Evolutionary conservation across 352 stramenopile species (phyloP), one percentile per base, ranked within the genome.

Genomic region (Pelagophyceae sp.): DNA sequence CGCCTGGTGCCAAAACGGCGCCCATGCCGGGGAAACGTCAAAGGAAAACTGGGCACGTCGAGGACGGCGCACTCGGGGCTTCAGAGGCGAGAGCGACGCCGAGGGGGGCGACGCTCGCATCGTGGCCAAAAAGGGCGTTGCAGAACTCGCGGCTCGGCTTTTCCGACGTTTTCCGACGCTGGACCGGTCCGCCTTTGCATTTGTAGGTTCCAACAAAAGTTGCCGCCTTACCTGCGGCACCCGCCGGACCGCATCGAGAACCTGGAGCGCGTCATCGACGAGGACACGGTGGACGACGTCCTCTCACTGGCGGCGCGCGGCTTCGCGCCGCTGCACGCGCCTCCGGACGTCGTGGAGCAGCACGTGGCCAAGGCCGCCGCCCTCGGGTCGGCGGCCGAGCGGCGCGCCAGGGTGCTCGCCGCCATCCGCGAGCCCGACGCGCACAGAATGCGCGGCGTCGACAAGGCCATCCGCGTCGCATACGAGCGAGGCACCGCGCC

Each of bases 151-250:
- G n/a, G n/a, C n/a, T n/a, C n/a, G n/a, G n/a, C n/a, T n/a, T n/a
- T n/a, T n/a, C n/a, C n/a, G n/a, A n/a, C n/a, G n/a, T n/a, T n/a
- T n/a, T n/a, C n/a, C n/a, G n/a, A n/a, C n/a, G n/a, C n/a, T n/a
- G n/a, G n/a, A n/a, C n/a, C n/a, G n/a, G n/a, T n/a, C n/a, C n/a
- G n/a, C n/a, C n/a, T n/a, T n/a, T n/a, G n/a, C n/a, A n/a, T n/a
- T n/a, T n/a, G n/a, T n/a, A 31, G 61, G 61, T 99, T 99, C 83
- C 90, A 97, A 84, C 93, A 97, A 78, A 96, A 98, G 76, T 85
- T 99, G 11, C 96, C 96, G 40, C 93, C 92, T 0, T 99, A 99
- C 82, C 85, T 99, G 37, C 88, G 97, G 64, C 92, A 97, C 78
- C 90, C 94, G 50, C 93, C 94, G 6, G 93, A 98, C 78, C 86